Evolutionary conservation across 176 grass and related monocot species (phyloP).

Genomic region (Sorghum bicolor): DNA sequence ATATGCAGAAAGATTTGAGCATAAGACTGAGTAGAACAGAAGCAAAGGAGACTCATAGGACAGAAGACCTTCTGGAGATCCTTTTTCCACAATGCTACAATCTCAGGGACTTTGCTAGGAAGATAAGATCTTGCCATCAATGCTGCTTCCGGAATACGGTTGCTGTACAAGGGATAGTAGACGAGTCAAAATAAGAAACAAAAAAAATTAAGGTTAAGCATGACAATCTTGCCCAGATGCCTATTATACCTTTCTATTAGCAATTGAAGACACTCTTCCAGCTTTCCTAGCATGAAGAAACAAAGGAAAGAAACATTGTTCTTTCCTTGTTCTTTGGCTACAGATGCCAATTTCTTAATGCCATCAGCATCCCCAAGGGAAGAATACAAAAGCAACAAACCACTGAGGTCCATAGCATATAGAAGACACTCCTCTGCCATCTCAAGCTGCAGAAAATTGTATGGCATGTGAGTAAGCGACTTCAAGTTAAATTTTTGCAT

Average conservation of each 20-base stretch:
- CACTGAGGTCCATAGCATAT: conserved; percentile 86
- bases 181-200: conserved; percentile 9
- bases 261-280: conserved; percentile 95
- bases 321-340: conserved; percentile 94
- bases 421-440: conserved; percentile 95
- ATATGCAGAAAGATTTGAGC: conserved; percentile 12
- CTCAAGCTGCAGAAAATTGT: conserved; percentile 58
- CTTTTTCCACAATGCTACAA: conserved; percentile 81
- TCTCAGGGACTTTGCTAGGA: conserved; percentile 95
- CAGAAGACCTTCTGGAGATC: conserved; percentile 84
- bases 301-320: conserved; percentile 94
- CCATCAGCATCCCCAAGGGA: conserved; percentile 90
- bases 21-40: not conserved
- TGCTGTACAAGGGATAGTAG: conserved; percentile 43
- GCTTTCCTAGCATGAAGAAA: conserved; percentile 93
- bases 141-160: conserved; percentile 97
- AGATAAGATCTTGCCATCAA: conserved; percentile 97
- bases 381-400: conserved; percentile 91
- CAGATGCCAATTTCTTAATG: conserved; percentile 68
- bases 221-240: not conserved
- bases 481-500: not conserved
- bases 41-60: conserved; percentile 12
- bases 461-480: conserved; percentile 5
- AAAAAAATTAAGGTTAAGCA: conserved; percentile 1
- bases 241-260: conserved; percentile 74